phyloP scores from a whole-genome alignment of 495 filamentous ascomycete genomes.

The Echria macrotheca region DNA sequence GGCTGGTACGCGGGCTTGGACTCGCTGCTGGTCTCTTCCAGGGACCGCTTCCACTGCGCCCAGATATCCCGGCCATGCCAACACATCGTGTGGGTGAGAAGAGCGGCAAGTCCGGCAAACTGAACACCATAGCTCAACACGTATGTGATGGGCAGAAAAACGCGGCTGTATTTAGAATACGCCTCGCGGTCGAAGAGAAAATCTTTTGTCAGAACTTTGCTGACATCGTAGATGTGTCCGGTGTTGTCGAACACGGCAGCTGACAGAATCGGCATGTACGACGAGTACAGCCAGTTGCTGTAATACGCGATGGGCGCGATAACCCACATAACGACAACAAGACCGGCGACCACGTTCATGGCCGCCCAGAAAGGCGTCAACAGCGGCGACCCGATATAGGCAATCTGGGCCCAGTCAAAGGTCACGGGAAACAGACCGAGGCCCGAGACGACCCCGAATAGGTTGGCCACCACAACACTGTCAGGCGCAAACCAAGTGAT shows the following conservation, averaged over 20 bases:
- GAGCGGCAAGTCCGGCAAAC: slow-evolving; percentile 69
- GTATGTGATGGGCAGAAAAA: slow-evolving; percentile 80
- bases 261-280: slow-evolving; percentile 76
- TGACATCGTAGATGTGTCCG: slow-evolving; percentile 69
- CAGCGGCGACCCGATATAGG: slow-evolving; percentile 83
- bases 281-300: slow-evolving; percentile 66
- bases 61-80: slow-evolving; percentile 76
- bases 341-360: slow-evolving; percentile 77
- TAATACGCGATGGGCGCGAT: slow-evolving; percentile 80
- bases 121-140: slow-evolving; percentile 73
- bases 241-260: slow-evolving; percentile 76
- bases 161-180: slow-evolving; percentile 70
- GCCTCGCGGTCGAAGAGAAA: slow-evolving; percentile 66
- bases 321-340: slow-evolving; percentile 86
- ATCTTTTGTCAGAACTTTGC: slow-evolving; percentile 63
- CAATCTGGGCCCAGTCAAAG: slow-evolving; percentile 91
- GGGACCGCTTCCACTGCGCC: slow-evolving; percentile 55
- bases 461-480: slow-evolving; percentile 69
- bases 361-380: slow-evolving; percentile 90
- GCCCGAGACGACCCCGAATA: slow-evolving; percentile 81
- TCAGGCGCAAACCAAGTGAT: slow-evolving; percentile 85
- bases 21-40: slow-evolving; percentile 43
- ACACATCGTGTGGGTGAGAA: slow-evolving; percentile 64
- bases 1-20: slow-evolving; percentile 41
- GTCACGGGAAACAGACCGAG: slow-evolving; percentile 82